Evolutionary conservation across 345 rosid species (phyloP).

Genomic region (Eucalyptus fibrosa): DNA sequence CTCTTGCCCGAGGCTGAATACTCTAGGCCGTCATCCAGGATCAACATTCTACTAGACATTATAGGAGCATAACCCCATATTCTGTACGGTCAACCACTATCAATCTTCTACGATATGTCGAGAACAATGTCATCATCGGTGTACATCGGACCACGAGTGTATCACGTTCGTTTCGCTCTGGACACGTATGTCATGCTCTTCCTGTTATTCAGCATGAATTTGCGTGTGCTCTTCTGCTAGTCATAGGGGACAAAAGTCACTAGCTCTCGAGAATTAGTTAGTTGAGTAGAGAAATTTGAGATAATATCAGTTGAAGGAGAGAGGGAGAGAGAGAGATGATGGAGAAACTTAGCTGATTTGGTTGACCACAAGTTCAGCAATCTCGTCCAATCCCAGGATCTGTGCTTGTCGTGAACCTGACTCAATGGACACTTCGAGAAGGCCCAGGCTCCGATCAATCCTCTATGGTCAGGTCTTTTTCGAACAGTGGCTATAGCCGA

Average conservation of each 20-base stretch:
- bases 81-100: background rate
- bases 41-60: background rate
- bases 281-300: background rate
- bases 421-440: background rate
- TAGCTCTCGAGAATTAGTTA: background rate
- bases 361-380: background rate
- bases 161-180: background rate
- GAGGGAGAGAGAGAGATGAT: background rate
- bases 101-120: background rate
- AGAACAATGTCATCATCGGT: too few relatives aligned
- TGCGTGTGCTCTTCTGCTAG: background rate
- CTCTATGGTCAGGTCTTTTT: background rate
- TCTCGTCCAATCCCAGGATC: background rate
- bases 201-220: background rate
- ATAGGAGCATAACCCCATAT: background rate
- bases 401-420: background rate
- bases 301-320: background rate
- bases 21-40: background rate
- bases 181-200: background rate
- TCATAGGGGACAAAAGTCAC: background rate
- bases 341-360: background rate
- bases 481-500: background rate
- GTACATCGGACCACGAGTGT: background rate
- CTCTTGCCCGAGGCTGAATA: background rate
- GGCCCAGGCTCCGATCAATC: background rate